phyloP scores from a whole-genome alignment of 2,329 filamentous ascomycete genomes.

The Monilinia fructicola region DNA sequence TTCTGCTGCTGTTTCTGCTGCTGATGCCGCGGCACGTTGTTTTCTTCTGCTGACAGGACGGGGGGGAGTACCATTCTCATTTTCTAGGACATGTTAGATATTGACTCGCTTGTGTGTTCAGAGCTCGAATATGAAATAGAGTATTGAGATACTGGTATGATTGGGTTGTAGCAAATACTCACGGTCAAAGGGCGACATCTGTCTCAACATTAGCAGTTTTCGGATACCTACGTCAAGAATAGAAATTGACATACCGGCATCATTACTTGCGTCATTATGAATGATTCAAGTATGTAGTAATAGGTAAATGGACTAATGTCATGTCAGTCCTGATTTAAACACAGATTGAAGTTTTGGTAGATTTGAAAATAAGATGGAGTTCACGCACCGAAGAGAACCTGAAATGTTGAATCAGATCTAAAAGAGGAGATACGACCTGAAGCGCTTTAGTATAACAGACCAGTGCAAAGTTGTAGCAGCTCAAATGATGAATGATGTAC shows the following conservation, averaged over 20 bases:
- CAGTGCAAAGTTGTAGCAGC: not conserved
- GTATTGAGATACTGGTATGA: not conserved
- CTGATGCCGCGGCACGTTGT: not conserved
- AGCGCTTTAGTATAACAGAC: not conserved
- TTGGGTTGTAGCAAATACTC: not conserved
- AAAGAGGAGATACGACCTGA: not conserved
- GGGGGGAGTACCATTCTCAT: conserved; percentile 4
- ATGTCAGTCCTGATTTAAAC: not conserved
- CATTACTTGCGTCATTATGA: conserved; percentile 17
- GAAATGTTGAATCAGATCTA: not conserved
- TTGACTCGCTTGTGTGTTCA: not conserved
- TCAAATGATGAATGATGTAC: too few relatives aligned
- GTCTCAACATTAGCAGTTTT: not conserved
- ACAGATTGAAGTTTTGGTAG: not conserved
- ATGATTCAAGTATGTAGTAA: not conserved
- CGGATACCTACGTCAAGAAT: not conserved
- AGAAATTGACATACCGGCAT: conserved; percentile 10
- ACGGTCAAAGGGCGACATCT: conserved; percentile 11
- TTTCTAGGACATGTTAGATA: conserved; percentile 6
- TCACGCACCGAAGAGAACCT: conserved; percentile 3
- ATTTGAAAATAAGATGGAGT: not conserved
- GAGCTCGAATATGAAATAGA: not conserved
- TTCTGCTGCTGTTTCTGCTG: not conserved
- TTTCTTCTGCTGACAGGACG: conserved; percentile 8
- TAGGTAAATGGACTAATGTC: not conserved